Evolutionary conservation across 768 basidiomycete species (phyloP).

Genomic region (Leucocoprinus sp.): DNA sequence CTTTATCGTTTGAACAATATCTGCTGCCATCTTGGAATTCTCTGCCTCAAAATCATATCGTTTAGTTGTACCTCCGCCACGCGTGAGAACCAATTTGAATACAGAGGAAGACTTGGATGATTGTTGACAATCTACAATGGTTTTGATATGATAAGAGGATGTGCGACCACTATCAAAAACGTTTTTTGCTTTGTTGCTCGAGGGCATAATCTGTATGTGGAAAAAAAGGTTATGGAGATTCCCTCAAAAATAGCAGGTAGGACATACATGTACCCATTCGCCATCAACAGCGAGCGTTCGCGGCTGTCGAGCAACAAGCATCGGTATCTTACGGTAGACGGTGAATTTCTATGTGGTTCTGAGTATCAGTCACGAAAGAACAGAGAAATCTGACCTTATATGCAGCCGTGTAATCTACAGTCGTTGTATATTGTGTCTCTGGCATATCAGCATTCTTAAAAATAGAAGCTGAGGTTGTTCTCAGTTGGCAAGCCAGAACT

Average conservation of each 20-base stretch:
- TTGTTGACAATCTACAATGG: slow-evolving; percentile 77
- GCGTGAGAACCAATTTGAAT: slow-evolving; percentile 85
- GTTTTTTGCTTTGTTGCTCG: slow-evolving; percentile 64
- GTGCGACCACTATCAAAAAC: slow-evolving; percentile 90
- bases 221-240: slow-evolving; percentile 12
- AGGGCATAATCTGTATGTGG: slow-evolving; percentile 74
- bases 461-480: slow-evolving; percentile 66
- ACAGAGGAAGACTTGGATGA: slow-evolving; percentile 69
- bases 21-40: slow-evolving; percentile 68
- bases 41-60: slow-evolving; percentile 98
- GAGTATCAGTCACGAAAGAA: background rate
- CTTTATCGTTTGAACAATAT: slow-evolving; percentile 71
- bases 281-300: slow-evolving; percentile 92
- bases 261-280: slow-evolving; percentile 77
- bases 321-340: slow-evolving; percentile 91
- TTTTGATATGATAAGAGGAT: slow-evolving; percentile 86
- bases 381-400: slow-evolving; percentile 56
- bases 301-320: slow-evolving; percentile 86
- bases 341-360: slow-evolving; percentile 61
- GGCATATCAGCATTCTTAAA: slow-evolving; percentile 82
- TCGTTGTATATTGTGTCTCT: slow-evolving; percentile 46
- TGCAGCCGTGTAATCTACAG: slow-evolving; percentile 73
- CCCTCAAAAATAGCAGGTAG: background rate
- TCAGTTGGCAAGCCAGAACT: too few species aligned
- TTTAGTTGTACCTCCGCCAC: slow-evolving; percentile 61